Evolutionary conservation across 768 basidiomycete species (phyloP).

Genomic region (Podaxis sp.): DNA sequence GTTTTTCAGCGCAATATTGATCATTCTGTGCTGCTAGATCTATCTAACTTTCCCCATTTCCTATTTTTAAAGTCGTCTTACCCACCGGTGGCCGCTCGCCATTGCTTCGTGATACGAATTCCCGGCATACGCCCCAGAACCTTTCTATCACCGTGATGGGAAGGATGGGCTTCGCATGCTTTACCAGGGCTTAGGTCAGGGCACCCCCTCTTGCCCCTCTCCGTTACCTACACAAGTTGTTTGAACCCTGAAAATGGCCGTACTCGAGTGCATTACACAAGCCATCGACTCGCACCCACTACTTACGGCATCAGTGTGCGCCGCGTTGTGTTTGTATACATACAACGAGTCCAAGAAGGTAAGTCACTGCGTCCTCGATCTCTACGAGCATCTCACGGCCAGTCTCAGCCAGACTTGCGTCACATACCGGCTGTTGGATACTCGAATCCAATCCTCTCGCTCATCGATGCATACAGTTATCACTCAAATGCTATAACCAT

Average conservation of each 20-base stretch:
- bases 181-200: no score
- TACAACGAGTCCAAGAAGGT: slow-evolving; percentile 5
- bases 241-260: not conserved
- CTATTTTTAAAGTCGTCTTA: no score
- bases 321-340: not conserved
- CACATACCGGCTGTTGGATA: slow-evolving; percentile 39
- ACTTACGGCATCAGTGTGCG: not conserved
- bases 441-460: slow-evolving; percentile 32
- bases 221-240: no score
- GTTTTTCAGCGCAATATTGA: no score
- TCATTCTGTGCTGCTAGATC: no score
- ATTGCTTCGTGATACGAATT: not conserved
- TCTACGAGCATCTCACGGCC: not conserved
- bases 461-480: slow-evolving; percentile 28
- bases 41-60: no score
- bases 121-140: not conserved
- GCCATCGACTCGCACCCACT: not conserved
- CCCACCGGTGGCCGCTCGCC: not conserved
- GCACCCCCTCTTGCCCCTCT: no score
- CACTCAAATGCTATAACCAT: slow-evolving; percentile 24
- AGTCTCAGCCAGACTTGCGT: slow-evolving; percentile 11
- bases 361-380: not conserved
- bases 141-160: no score
- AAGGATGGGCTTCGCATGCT: no score
- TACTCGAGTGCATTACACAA: not conserved